These are phyloP conservation scores for Sporisorium scitamineum DNA, from an alignment of 1,284 basidiomycete genomes.

Conservation along the genomic window DNA sequence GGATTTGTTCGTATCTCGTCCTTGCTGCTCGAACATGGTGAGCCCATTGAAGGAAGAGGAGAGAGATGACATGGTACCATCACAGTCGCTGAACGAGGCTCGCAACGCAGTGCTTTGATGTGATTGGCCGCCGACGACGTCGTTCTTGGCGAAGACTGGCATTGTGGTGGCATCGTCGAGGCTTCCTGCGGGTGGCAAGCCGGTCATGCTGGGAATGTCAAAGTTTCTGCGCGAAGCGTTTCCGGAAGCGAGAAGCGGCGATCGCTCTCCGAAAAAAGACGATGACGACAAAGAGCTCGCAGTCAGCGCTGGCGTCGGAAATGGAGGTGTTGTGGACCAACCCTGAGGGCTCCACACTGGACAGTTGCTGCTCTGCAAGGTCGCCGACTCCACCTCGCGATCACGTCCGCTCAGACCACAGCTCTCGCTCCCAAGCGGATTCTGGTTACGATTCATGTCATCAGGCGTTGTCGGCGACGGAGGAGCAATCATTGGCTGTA, in stretches of 20 bases:
- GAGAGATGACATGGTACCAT: constrained; percentile 8
- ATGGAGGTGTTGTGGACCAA: constrained; percentile 28
- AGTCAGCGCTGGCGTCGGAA: constrained; percentile 31
- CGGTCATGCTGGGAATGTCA: constrained; percentile 20
- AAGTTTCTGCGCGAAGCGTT: constrained; percentile 7
- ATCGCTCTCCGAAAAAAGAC: constrained; percentile 26
- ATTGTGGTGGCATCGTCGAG: constrained; percentile 4
- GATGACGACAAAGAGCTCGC: constrained; percentile 40
- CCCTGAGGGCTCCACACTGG: constrained; percentile 13
- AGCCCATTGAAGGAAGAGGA: constrained; percentile 20
- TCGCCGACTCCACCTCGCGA: constrained; percentile 16
- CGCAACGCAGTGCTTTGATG: neutral
- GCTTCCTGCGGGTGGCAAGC: constrained; percentile 8
- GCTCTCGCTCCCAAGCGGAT: constrained; percentile 12
- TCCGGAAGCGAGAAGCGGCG: constrained; percentile 14
- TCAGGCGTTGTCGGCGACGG: constrained; percentile 8
- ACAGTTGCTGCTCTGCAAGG: neutral
- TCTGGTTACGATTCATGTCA: constrained; percentile 7
- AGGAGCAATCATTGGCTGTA: constrained; percentile 24
- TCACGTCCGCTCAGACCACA: constrained; percentile 7
- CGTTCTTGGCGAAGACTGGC: neutral
- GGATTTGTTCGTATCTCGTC: neutral
- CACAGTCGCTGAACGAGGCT: neutral
- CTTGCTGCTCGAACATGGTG: constrained; percentile 11
- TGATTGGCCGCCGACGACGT: neutral